Conservation (phyloP, 345 rosid species). For the Lagerstroemia speciosa region DNA sequence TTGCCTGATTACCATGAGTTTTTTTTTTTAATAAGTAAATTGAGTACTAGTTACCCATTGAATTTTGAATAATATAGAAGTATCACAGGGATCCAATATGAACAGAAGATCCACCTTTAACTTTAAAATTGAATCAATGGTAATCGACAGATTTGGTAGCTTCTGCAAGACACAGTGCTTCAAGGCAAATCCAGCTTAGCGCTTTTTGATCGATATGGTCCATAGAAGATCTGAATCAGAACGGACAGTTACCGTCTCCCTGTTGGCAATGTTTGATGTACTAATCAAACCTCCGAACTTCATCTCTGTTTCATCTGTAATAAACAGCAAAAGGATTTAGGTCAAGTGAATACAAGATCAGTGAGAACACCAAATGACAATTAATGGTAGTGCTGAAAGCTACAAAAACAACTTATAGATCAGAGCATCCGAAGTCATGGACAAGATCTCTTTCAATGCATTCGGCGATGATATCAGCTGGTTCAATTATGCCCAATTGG, state of each 20-base stretch:
- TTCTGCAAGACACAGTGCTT: neutral
- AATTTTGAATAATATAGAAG: neutral
- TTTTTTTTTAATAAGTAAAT: too few relatives aligned
- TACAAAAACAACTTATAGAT: neutral
- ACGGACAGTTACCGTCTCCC: conserved; percentile 50
- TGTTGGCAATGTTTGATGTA: conserved; percentile 61
- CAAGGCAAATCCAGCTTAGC: neutral
- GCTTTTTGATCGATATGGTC: conserved; percentile 75
- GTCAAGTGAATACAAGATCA: neutral
- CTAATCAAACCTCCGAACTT: conserved; percentile 75
- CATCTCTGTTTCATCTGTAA: conserved; percentile 65
- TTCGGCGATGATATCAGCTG: neutral
- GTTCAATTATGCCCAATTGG: neutral
- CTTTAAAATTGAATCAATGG: neutral
- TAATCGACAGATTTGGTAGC: neutral
- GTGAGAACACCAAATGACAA: neutral
- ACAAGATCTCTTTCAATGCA: neutral
- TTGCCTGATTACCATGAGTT: too few relatives aligned
- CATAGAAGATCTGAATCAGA: conserved; percentile 86
- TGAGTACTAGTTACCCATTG: too few relatives aligned
- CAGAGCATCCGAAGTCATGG: neutral
- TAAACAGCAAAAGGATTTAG: neutral
- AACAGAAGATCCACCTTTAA: neutral
- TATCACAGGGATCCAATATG: neutral
- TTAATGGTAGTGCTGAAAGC: neutral